phyloP scores from a whole-genome alignment of 2,329 filamentous ascomycete species.

The Nemania sp. region DNA sequence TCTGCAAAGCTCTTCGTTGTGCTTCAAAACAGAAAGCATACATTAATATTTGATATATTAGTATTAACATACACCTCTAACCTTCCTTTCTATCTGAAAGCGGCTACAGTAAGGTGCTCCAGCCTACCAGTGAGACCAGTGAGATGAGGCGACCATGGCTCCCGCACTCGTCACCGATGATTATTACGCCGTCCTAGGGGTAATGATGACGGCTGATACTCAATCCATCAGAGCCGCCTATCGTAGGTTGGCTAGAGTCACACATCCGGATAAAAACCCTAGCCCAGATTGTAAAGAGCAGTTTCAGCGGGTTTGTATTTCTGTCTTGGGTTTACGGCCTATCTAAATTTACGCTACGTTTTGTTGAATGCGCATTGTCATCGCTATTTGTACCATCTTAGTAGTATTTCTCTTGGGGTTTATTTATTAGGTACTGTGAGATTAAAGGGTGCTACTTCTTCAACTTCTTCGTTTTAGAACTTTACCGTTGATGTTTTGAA shows the following conservation, averaged over 20 bases:
- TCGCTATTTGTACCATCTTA: background rate
- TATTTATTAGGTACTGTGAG: background rate
- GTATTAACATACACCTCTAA: background rate
- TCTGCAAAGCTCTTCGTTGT: background rate
- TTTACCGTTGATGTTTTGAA: background rate
- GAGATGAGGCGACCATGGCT: constrained; percentile 1
- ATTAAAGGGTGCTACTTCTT: background rate
- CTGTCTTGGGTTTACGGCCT: background rate
- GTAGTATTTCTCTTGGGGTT: background rate
- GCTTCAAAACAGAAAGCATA: too few relatives aligned
- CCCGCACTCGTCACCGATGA: background rate
- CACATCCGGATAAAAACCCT: constrained; percentile 3
- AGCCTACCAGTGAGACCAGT: background rate
- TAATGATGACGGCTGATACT: background rate
- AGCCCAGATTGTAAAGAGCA: constrained; percentile 6
- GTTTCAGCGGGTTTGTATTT: constrained; percentile 4
- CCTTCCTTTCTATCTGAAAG: background rate
- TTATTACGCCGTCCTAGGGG: background rate
- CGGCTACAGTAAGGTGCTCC: background rate
- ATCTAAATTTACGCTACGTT: background rate
- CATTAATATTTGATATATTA: background rate
- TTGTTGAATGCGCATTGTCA: background rate
- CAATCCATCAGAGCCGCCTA: constrained; percentile 4
- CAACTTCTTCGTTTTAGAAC: background rate
- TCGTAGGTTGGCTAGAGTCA: constrained; percentile 5